Percentiles rank a stretch among this genome's conserved stretches.
These are phyloP conservation scores for Trichoderma pleuroti DNA, from an alignment of 2,329 filamentous ascomycete species.

Conservation along the genomic window DNA sequence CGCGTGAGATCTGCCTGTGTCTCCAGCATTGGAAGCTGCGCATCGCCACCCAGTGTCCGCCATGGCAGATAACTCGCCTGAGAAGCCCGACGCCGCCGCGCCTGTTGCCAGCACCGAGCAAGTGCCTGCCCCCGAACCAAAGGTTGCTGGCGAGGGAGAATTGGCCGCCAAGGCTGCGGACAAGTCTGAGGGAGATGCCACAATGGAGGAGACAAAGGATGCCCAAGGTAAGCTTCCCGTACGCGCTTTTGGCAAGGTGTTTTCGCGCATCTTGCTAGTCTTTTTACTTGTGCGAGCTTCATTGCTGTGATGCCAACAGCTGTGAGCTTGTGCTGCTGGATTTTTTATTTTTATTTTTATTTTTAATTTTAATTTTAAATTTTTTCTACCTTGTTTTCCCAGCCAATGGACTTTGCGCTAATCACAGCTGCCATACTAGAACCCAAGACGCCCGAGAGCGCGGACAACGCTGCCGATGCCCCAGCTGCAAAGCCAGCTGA, in stretches of 20 bases:
- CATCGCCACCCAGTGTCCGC: slow-evolving; percentile 25
- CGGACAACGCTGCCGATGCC: slow-evolving; percentile 31
- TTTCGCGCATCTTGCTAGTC: slow-evolving; percentile 11
- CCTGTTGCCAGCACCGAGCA: slow-evolving; percentile 32
- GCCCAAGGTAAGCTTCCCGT: slow-evolving; percentile 31
- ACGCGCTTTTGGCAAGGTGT: slow-evolving; percentile 6
- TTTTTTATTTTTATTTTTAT: not conserved
- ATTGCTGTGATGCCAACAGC: not conserved
- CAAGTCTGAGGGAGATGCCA: slow-evolving; percentile 26
- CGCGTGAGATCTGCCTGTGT: slow-evolving; percentile 16
- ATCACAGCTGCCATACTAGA: slow-evolving; percentile 27
- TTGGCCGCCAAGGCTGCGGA: slow-evolving; percentile 24
- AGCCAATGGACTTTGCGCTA: slow-evolving; percentile 24
- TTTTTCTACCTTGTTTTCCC: not conserved
- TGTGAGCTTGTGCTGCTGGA: not conserved
- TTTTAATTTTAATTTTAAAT: no score
- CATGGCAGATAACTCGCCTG: slow-evolving; percentile 40
- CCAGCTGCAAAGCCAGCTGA: slow-evolving; percentile 30
- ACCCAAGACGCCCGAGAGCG: slow-evolving; percentile 28
- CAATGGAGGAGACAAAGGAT: slow-evolving; percentile 30
- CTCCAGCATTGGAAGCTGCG: slow-evolving; percentile 21
- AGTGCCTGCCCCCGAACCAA: slow-evolving; percentile 26
- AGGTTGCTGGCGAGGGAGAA: slow-evolving; percentile 25
- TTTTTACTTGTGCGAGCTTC: not conserved
- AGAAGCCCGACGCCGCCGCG: slow-evolving; percentile 36